Evolutionary conservation across 495 filamentous ascomycete species (phyloP).

Genomic region (Lasiosphaeria miniovina): DNA sequence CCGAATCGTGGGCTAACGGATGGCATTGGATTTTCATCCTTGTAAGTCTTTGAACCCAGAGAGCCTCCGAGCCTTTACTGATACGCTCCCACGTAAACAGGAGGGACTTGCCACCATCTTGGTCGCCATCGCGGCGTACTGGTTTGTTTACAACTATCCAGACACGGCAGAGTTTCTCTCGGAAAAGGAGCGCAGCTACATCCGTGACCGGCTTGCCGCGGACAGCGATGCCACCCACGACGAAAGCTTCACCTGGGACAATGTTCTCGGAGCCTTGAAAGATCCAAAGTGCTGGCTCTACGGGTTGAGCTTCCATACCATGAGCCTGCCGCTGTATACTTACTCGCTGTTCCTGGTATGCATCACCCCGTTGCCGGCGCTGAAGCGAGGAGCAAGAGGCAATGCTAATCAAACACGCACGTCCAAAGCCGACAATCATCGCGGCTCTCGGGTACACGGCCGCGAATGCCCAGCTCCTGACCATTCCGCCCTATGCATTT

Average conservation of each 20-base stretch:
- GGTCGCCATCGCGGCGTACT: conserved; percentile 59
- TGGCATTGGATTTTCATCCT: conserved; percentile 87
- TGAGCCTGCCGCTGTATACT: conserved; percentile 75
- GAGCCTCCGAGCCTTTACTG: neutral
- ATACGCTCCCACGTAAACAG: conserved; percentile 27
- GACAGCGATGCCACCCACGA: conserved; percentile 59
- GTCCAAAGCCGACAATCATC: conserved; percentile 63
- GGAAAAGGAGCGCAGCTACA: conserved; percentile 58
- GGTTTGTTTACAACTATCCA: conserved; percentile 73
- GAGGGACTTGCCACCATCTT: conserved; percentile 69
- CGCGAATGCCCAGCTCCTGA: conserved; percentile 66
- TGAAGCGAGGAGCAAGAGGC: neutral
- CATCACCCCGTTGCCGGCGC: neutral
- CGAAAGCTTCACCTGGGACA: conserved; percentile 64
- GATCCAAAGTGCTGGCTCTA: conserved; percentile 77
- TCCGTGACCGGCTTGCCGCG: conserved; percentile 57
- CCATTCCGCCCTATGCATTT: conserved; percentile 67
- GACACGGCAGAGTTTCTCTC: conserved; percentile 64
- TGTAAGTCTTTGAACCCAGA: conserved; percentile 36
- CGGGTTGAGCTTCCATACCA: conserved; percentile 68
- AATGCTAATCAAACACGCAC: neutral
- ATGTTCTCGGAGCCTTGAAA: conserved; percentile 59
- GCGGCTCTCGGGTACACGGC: conserved; percentile 63
- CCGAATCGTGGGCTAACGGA: conserved; percentile 61
- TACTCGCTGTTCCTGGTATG: conserved; percentile 70